Conservation (phyloP, 106 monocot genomes). For the Posidonia australis region DNA sequence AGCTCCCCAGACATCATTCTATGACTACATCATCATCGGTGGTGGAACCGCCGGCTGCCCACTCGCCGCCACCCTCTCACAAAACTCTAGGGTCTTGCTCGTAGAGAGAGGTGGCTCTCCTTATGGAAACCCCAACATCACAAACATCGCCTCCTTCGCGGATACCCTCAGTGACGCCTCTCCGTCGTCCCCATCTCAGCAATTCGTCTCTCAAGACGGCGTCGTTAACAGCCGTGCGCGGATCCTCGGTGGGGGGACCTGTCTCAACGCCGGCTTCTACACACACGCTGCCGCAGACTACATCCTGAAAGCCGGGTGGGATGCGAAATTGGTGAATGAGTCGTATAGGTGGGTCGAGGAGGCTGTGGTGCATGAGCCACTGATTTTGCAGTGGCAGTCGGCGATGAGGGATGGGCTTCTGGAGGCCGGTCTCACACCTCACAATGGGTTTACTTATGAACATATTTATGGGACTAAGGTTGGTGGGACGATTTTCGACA, state of each 20-base stretch:
- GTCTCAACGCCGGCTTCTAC: slow-evolving; percentile 71
- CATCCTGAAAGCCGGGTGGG: slow-evolving; percentile 34
- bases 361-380: slow-evolving; percentile 24
- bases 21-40: slow-evolving; percentile 61
- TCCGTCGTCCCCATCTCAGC: slow-evolving; percentile 43
- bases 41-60: slow-evolving; percentile 69
- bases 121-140: slow-evolving; percentile 39
- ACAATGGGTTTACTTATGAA: slow-evolving; percentile 60
- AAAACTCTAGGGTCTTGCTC: slow-evolving; percentile 26
- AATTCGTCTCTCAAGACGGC: slow-evolving; percentile 57
- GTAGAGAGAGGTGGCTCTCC: slow-evolving; percentile 49
- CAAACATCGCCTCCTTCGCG: slow-evolving; percentile 29
- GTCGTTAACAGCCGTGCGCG: slow-evolving; percentile 41
- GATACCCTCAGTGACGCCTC: slow-evolving; percentile 37
- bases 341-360: slow-evolving; percentile 58
- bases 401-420: slow-evolving; percentile 53
- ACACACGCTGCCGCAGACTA: slow-evolving; percentile 36
- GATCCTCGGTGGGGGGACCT: slow-evolving; percentile 61
- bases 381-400: slow-evolving; percentile 41
- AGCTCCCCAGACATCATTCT: slow-evolving; percentile 8
- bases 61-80: slow-evolving; percentile 47
- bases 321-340: slow-evolving; percentile 27
- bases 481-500: slow-evolving; percentile 57
- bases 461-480: slow-evolving; percentile 55
- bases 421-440: slow-evolving; percentile 45